phyloP scores from a whole-genome alignment of 805 yeast species.

The Wickerhamomyces queroliae region DNA sequence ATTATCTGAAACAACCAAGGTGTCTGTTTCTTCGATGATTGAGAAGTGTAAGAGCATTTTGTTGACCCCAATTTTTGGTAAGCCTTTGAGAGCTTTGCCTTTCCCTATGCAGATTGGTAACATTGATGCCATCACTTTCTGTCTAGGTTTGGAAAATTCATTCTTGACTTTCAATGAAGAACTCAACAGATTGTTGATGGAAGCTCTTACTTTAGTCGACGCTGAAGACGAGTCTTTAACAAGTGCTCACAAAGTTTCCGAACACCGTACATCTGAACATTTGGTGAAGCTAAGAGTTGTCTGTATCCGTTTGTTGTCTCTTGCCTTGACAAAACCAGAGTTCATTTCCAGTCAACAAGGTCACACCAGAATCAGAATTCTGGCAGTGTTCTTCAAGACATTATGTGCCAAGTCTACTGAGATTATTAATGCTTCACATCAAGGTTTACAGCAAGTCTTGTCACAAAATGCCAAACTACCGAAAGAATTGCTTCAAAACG shows the following conservation, averaged over 20 bases:
- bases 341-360: constrained; percentile 70
- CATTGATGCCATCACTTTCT: constrained; percentile 93
- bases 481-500: constrained; percentile 90
- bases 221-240: constrained; percentile 96
- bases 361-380: constrained; percentile 74
- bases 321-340: constrained; percentile 81
- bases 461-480: constrained; percentile 87
- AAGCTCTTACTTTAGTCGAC: constrained; percentile 90
- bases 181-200: constrained; percentile 74
- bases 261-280: constrained; percentile 84
- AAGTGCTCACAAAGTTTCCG: constrained; percentile 78
- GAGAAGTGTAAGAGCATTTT: constrained; percentile 78
- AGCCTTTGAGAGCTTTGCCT: constrained; percentile 93
- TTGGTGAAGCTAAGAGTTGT: constrained; percentile 83
- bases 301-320: constrained; percentile 75
- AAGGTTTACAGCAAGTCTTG: constrained; percentile 77
- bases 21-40: constrained; percentile 69
- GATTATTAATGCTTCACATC: constrained; percentile 90
- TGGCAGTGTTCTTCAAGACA: constrained; percentile 93
- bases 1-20: constrained; percentile 63
- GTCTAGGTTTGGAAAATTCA: constrained; percentile 73
- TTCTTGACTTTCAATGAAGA: constrained; percentile 88
- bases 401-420: constrained; percentile 78
- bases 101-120: constrained; percentile 99
- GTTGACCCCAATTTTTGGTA: constrained; percentile 91